phyloP scores from a whole-genome alignment of 148 eudicot genomes.

The Rhododendron mucronatum region DNA sequence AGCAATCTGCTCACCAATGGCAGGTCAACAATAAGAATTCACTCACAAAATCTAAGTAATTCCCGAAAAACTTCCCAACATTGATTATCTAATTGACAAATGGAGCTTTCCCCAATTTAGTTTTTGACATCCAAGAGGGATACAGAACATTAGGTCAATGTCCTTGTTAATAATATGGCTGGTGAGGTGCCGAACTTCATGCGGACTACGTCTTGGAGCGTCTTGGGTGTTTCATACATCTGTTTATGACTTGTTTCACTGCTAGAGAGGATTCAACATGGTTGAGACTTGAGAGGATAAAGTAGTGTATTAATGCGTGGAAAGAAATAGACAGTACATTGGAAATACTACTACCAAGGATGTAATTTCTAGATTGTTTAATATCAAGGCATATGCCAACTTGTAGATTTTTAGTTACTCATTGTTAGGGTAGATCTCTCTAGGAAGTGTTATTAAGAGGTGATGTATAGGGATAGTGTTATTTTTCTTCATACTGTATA shows the following conservation, averaged over 20 bases:
- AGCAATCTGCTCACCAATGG: conserved; percentile 61
- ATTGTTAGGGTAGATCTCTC: neutral
- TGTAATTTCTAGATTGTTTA: neutral
- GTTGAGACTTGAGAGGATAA: neutral
- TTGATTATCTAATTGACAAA: neutral
- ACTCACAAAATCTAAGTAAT: neutral
- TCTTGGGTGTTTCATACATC: neutral
- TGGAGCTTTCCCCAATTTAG: too few species aligned
- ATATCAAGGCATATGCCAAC: neutral
- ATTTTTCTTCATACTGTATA: neutral
- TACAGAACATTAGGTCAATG: neutral
- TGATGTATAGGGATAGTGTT: neutral
- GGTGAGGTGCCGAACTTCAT: neutral
- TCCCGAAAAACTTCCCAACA: neutral
- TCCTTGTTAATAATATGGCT: neutral
- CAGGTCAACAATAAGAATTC: conserved; percentile 9
- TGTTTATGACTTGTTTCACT: neutral
- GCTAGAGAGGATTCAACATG: neutral
- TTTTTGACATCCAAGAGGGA: neutral
- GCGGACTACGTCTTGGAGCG: neutral
- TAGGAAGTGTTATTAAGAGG: neutral
- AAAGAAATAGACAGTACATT: neutral
- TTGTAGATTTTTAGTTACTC: neutral
- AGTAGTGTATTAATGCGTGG: neutral
- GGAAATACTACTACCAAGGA: neutral